Percentiles rank a stretch among this genome's conserved stretches.
Conservation (phyloP, 2,329 filamentous ascomycete species). For the Cryphonectria naterciae region DNA sequence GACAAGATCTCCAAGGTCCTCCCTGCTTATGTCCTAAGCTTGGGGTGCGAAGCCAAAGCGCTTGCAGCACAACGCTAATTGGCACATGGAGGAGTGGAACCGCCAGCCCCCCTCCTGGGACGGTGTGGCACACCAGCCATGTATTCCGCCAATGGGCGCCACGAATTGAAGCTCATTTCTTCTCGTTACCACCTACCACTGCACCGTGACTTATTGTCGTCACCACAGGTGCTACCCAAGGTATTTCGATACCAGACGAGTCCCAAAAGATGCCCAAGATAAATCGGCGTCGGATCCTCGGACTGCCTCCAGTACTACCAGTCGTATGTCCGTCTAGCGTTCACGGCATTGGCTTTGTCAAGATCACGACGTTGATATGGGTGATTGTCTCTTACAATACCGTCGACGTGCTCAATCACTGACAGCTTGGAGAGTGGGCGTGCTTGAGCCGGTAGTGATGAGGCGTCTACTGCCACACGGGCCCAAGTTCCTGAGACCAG, state of each 20-base stretch:
- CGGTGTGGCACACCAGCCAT: conserved; percentile 20
- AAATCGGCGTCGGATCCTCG: background rate
- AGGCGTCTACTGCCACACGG: background rate
- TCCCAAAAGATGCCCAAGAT: background rate
- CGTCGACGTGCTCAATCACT: background rate
- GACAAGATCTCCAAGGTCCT: conserved; percentile 22
- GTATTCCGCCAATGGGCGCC: conserved; percentile 19
- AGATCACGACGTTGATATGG: too few relatives aligned
- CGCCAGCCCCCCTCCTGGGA: background rate
- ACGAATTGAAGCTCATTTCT: background rate
- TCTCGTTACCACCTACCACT: conserved; percentile 6
- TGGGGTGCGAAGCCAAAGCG: conserved; percentile 18
- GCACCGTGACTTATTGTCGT: conserved; percentile 20
- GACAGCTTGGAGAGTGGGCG: background rate
- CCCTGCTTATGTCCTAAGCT: conserved; percentile 7
- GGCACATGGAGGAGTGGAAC: conserved; percentile 21
- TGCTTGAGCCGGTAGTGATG: background rate
- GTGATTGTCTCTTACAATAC: background rate
- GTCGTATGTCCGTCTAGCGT: background rate
- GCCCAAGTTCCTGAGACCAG: background rate
- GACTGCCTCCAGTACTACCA: background rate
- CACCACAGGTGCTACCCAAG: conserved; percentile 14
- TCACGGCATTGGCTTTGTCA: background rate
- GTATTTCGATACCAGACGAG: background rate
- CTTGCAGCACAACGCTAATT: conserved; percentile 29